Evolutionary conservation across 2,329 filamentous ascomycete genomes (phyloP).

Genomic region (Diaporthe aspalathi): DNA sequence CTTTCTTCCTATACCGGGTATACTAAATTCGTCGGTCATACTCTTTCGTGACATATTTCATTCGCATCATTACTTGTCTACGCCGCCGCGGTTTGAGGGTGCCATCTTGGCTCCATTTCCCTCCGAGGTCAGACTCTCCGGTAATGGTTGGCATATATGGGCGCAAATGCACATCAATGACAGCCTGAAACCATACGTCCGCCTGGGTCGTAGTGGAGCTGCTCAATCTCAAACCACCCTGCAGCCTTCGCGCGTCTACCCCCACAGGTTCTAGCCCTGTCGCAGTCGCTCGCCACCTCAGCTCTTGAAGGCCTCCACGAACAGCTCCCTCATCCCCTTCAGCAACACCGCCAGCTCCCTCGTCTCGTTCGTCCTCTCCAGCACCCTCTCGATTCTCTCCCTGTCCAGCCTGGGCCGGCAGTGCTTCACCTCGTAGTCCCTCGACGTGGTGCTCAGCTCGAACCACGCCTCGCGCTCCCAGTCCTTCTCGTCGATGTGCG

Average conservation of each 20-base stretch:
- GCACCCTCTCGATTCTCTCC: slow-evolving; percentile 79
- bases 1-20: background rate
- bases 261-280: background rate
- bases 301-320: slow-evolving; percentile 73
- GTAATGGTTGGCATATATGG: background rate
- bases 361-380: slow-evolving; percentile 84
- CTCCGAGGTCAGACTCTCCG: background rate
- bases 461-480: slow-evolving; percentile 95
- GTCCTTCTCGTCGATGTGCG: slow-evolving; percentile 85
- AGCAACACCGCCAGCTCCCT: slow-evolving; percentile 78
- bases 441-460: slow-evolving; percentile 82
- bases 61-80: background rate
- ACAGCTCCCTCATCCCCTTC: slow-evolving; percentile 85
- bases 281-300: slow-evolving; percentile 43
- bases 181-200: background rate
- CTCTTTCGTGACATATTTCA: background rate
- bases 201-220: background rate
- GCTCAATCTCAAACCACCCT: background rate
- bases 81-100: background rate
- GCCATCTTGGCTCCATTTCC: background rate
- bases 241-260: background rate
- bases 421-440: slow-evolving; percentile 87
- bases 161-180: background rate
- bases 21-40: background rate
- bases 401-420: slow-evolving; percentile 84